Percentiles rank a stretch among this genome's conserved stretches.
Conservation (phyloP, 2,329 filamentous ascomycete species). For the Hypoxylon rubiginosum region DNA sequence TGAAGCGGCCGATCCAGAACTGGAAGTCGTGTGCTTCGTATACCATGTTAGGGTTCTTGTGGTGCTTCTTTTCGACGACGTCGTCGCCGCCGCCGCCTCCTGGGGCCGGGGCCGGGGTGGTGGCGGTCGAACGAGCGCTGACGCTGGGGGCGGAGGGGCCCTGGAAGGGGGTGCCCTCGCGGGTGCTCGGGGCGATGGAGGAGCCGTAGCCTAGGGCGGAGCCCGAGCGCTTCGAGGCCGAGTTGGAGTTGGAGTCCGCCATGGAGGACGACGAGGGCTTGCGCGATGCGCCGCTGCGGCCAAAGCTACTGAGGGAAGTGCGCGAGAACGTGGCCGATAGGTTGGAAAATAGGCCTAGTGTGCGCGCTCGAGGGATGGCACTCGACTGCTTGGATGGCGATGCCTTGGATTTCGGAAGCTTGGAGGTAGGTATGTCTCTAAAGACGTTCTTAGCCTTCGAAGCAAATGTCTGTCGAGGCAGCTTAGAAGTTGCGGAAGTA, state of each 20-base stretch:
- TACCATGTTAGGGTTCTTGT: slow-evolving; percentile 46
- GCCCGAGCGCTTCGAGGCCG: slow-evolving; percentile 13
- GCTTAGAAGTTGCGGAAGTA: not conserved
- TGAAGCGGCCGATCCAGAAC: slow-evolving; percentile 75
- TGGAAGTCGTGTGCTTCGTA: slow-evolving; percentile 60
- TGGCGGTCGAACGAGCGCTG: too few relatives aligned
- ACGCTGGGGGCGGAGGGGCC: slow-evolving; percentile 11
- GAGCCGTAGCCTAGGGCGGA: not conserved
- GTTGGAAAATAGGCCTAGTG: slow-evolving; percentile 60
- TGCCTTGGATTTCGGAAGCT: slow-evolving; percentile 25
- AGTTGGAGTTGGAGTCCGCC: slow-evolving; percentile 5
- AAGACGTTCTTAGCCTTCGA: not conserved
- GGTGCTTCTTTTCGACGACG: not conserved
- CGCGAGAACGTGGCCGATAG: slow-evolving; percentile 62
- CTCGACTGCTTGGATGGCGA: slow-evolving; percentile 23
- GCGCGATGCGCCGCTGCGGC: slow-evolving; percentile 58
- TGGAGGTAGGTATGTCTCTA: slow-evolving; percentile 5
- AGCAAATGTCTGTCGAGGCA: not conserved
- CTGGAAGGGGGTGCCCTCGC: not conserved
- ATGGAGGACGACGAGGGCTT: slow-evolving; percentile 54
- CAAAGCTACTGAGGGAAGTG: slow-evolving; percentile 50
- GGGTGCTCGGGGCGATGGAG: not conserved
- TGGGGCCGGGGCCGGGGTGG: not conserved
- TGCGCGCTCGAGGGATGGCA: slow-evolving; percentile 60
- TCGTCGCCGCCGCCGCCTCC: not conserved